Evolutionary conservation across 129 eudicot species (phyloP).

Genomic region (Pseudognaphalium luteoalbum): DNA sequence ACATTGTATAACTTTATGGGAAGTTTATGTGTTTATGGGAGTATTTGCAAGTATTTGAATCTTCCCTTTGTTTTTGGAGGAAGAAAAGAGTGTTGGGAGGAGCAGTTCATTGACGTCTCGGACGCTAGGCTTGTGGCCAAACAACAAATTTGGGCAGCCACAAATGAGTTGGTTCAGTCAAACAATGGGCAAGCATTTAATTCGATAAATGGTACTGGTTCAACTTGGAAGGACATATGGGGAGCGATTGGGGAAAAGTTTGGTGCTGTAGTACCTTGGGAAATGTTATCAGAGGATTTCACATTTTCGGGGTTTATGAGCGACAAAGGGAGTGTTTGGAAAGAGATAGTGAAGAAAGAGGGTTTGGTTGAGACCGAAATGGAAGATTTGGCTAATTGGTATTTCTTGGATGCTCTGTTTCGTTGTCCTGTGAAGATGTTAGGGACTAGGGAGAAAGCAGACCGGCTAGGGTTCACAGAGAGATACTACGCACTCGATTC

Average conservation of each 20-base stretch:
- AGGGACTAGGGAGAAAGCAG: slow-evolving; percentile 67
- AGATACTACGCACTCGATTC: slow-evolving; percentile 69
- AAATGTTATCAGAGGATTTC: slow-evolving; percentile 49
- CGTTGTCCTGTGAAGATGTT: slow-evolving; percentile 72
- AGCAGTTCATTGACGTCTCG: slow-evolving; percentile 64
- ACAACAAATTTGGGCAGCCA: slow-evolving; percentile 87
- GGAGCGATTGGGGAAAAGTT: slow-evolving; percentile 55
- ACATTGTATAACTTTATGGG: slow-evolving; percentile 82
- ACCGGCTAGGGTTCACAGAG: slow-evolving; percentile 58
- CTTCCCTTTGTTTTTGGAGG: slow-evolving; percentile 90
- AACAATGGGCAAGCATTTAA: slow-evolving; percentile 66
- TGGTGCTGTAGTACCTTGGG: slow-evolving; percentile 40
- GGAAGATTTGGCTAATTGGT: slow-evolving; percentile 83
- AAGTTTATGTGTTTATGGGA: slow-evolving; percentile 69
- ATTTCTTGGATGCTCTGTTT: slow-evolving; percentile 64
- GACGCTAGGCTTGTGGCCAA: slow-evolving; percentile 87
- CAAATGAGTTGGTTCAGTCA: slow-evolving; percentile 32
- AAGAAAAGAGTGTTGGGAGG: slow-evolving; percentile 74
- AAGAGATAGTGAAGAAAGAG: slow-evolving; percentile 61
- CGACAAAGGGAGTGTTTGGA: slow-evolving; percentile 64
- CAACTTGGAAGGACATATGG: slow-evolving; percentile 86
- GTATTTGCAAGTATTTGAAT: slow-evolving; percentile 62
- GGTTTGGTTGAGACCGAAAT: slow-evolving; percentile 59
- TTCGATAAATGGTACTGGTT: slow-evolving; percentile 63
- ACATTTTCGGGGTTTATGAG: slow-evolving; percentile 49